These are phyloP conservation scores for Phaeosphaeria sp. DNA, from an alignment of 2,329 filamentous ascomycete genomes.

Conservation along the genomic window DNA sequence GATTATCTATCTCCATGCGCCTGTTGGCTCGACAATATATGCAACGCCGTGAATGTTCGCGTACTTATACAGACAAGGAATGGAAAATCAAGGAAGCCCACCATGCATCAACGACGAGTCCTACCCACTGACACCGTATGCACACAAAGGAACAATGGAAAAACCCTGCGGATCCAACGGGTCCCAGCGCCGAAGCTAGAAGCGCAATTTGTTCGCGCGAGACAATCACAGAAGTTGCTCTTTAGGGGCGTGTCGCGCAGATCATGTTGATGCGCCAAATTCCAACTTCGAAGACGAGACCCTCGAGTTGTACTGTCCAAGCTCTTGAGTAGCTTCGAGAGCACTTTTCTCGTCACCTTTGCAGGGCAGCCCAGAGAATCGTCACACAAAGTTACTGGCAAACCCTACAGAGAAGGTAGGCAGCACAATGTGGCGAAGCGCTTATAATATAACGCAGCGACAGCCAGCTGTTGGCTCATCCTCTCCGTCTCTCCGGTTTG, in stretches of 20 bases:
- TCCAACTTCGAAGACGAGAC: not conserved
- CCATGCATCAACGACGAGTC: constrained; percentile 6
- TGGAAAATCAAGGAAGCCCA: constrained; percentile 1
- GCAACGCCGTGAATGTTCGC: constrained; percentile 5
- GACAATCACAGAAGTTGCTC: not conserved
- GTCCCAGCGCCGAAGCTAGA: not conserved
- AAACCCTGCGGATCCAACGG: not conserved
- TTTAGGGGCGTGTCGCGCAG: not conserved
- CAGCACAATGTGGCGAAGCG: constrained; percentile 1
- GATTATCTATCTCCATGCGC: constrained; percentile 16
- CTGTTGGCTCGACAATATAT: constrained; percentile 7
- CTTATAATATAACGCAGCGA: constrained; percentile 68
- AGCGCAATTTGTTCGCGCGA: not conserved
- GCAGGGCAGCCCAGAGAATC: not conserved
- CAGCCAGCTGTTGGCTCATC: constrained; percentile 65
- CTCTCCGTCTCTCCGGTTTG: constrained; percentile 58
- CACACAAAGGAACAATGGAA: constrained; percentile 7
- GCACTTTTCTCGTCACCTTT: not conserved
- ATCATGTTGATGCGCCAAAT: not conserved
- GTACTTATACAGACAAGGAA: constrained; percentile 18
- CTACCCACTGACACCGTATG: constrained; percentile 14
- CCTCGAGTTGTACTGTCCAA: not conserved
- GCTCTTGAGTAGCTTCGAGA: not conserved
- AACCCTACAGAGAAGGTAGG: not conserved
- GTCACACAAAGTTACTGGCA: not conserved